Conservation (phyloP, 225 moss, liverwort and hornwort species). For the Pseudisothecium myosuroides region DNA sequence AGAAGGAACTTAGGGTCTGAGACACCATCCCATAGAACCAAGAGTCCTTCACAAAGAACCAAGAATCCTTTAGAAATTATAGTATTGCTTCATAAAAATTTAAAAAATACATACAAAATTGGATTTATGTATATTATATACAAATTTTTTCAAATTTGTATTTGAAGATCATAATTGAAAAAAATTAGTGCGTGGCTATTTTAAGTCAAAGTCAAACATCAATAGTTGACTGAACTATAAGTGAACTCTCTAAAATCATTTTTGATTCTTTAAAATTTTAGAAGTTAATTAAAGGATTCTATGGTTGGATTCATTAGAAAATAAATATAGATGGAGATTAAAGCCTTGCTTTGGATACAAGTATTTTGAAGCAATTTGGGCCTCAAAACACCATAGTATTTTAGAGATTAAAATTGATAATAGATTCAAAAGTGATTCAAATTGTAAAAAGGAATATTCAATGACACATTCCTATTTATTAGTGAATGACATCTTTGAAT, state of each 20-base stretch:
- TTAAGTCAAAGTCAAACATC: background rate
- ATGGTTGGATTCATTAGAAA: background rate
- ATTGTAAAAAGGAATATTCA: background rate
- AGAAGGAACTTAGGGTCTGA: background rate
- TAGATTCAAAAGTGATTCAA: background rate
- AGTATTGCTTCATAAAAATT: background rate
- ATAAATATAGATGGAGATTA: background rate
- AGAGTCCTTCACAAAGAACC: background rate
- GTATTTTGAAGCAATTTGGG: background rate
- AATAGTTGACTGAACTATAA: background rate
- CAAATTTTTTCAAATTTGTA: rapidly evolving
- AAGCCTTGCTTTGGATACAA: rapidly evolving
- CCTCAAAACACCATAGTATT: background rate
- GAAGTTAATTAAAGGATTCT: background rate
- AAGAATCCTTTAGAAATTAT: background rate
- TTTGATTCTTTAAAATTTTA: background rate
- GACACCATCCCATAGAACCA: too few relatives aligned
- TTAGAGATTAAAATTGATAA: background rate
- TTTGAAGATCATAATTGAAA: background rate
- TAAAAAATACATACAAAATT: rapidly evolving
- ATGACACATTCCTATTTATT: background rate
- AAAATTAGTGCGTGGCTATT: background rate
- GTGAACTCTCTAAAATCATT: background rate
- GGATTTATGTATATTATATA: rapidly evolving
- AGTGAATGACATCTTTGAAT: background rate